Conservation (phyloP, 1,284 basidiomycete species). For the Violaceomyces palustris region DNA sequence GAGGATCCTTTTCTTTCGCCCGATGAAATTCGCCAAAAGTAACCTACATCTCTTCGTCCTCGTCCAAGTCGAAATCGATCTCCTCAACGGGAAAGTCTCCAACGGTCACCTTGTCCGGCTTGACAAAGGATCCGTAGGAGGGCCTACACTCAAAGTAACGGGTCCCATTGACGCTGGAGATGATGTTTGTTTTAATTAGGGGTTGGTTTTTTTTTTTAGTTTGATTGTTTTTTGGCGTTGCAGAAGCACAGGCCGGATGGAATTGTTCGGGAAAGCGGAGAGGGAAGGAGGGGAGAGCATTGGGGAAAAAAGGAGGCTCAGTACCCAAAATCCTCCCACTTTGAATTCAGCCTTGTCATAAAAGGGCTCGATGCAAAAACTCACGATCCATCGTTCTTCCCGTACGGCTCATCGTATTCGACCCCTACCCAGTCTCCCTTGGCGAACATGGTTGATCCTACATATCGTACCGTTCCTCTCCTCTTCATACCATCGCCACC, state of each 20-base stretch:
- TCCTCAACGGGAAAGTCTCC: conserved; percentile 69
- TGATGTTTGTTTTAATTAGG: too few species aligned
- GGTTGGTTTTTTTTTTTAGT: too few species aligned
- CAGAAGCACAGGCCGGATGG: not conserved
- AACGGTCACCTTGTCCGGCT: conserved; percentile 72
- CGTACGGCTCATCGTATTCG: conserved; percentile 91
- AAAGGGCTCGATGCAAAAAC: conserved; percentile 52
- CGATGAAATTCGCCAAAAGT: too few species aligned
- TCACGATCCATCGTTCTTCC: conserved; percentile 90
- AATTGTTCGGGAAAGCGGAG: not conserved
- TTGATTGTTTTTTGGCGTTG: too few species aligned
- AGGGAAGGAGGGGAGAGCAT: conserved; percentile 3
- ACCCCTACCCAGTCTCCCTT: conserved; percentile 75
- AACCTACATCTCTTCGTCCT: conserved; percentile 20
- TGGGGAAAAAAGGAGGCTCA: too few species aligned
- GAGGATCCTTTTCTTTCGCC: too few species aligned
- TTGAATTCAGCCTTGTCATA: not conserved
- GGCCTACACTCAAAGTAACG: conserved; percentile 75
- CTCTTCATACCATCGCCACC: conserved; percentile 55
- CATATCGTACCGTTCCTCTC: conserved; percentile 76
- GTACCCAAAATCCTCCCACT: too few species aligned
- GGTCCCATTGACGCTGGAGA: conserved; percentile 77
- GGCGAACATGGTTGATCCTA: conserved; percentile 75
- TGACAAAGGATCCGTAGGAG: conserved; percentile 80
- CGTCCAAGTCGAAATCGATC: conserved; percentile 13